Conservation (phyloP, 2,329 filamentous ascomycete genomes). For the Paraconiothyrium brasiliense region DNA sequence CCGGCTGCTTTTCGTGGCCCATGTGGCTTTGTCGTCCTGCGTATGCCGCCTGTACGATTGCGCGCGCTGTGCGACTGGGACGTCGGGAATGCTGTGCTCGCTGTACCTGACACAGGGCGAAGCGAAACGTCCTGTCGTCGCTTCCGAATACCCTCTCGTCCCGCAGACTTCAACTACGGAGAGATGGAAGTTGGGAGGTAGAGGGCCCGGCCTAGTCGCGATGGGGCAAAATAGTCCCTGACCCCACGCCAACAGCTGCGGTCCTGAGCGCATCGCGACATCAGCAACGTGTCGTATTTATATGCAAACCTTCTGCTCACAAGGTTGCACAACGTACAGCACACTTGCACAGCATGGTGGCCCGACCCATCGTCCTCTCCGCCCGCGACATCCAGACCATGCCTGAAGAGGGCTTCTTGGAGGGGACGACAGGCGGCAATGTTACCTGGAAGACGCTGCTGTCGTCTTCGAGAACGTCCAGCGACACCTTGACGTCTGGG, state of each 20-base stretch:
- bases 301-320: not conserved
- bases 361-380: slow-evolving; percentile 8
- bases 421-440: slow-evolving; percentile 24
- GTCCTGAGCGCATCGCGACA: not conserved
- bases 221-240: not conserved
- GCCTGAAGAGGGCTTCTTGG: not conserved
- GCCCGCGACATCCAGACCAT: not conserved
- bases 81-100: not conserved
- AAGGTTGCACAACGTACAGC: not conserved
- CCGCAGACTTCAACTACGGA: no score
- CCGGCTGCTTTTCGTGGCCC: slow-evolving; percentile 13
- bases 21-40: slow-evolving; percentile 14
- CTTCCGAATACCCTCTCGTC: not conserved
- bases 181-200: not conserved
- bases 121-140: slow-evolving; percentile 1
- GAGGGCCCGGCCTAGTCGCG: not conserved
- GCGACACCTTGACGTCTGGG: slow-evolving; percentile 50
- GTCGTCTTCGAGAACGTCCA: slow-evolving; percentile 45
- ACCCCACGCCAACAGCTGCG: not conserved
- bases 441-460: slow-evolving; percentile 55
- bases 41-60: slow-evolving; percentile 2
- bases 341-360: slow-evolving; percentile 7
- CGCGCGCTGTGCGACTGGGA: not conserved
- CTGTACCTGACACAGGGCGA: slow-evolving; percentile 5
- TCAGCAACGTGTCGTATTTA: not conserved